A percentile compares a stretch with the other conserved stretches of the same genome.
Conservation (phyloP, 306 rosid genomes). For the Dalbergia oliveri region DNA sequence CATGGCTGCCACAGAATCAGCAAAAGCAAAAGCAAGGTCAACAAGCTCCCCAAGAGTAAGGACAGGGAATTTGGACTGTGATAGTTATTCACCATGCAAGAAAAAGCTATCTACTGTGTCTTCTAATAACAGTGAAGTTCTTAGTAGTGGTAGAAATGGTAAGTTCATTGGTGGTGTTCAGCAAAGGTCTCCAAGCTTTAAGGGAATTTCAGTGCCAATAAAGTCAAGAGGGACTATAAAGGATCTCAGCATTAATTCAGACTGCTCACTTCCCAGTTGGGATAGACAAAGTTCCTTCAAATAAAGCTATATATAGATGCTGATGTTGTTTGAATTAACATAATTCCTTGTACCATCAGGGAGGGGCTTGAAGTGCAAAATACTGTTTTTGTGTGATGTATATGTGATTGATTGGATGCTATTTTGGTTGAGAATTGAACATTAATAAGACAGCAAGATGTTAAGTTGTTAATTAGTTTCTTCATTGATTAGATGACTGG, state of each 20-base stretch:
- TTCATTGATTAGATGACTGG: slow-evolving; percentile 30
- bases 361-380: slow-evolving; percentile 36
- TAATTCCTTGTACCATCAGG: slow-evolving; percentile 30
- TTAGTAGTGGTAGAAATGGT: slow-evolving; percentile 42
- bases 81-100: slow-evolving; percentile 83
- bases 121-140: slow-evolving; percentile 61
- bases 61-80: slow-evolving; percentile 64
- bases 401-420: slow-evolving; percentile 41
- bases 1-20: slow-evolving; percentile 98
- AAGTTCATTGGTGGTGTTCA: slow-evolving; percentile 45
- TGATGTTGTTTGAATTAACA: slow-evolving; percentile 17
- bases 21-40: slow-evolving; percentile 78
- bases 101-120: slow-evolving; percentile 64
- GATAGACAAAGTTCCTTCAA: slow-evolving; percentile 60
- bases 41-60: slow-evolving; percentile 79
- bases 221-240: slow-evolving; percentile 65
- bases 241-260: slow-evolving; percentile 81
- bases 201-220: slow-evolving; percentile 77
- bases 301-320: slow-evolving; percentile 40
- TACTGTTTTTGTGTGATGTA: slow-evolving; percentile 40
- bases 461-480: slow-evolving; percentile 23
- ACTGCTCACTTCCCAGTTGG: slow-evolving; percentile 68
- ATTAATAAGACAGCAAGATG: slow-evolving; percentile 17
- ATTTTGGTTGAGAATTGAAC: slow-evolving; percentile 44
- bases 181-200: slow-evolving; percentile 85